Base-by-base conservation (phyloP, 2,329 filamentous ascomycete genomes). In the Pseudogymnoascus sp. region DNA sequence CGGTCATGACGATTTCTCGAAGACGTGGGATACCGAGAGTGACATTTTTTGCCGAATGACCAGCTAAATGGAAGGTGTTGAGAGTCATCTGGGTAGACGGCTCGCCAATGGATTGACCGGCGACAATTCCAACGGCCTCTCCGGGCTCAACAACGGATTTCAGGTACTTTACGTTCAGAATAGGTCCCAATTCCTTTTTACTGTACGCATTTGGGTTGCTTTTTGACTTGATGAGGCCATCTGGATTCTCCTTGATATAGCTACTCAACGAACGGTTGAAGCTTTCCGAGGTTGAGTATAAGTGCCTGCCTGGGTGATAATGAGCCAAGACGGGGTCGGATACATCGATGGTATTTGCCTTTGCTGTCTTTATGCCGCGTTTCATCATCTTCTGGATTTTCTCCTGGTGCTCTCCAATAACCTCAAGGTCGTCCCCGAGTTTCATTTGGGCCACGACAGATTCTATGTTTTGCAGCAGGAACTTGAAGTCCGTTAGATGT, bases 1-100 rank as follows among this genome's bases (percentile, higher is more conserved):
- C 95, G 59, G 95, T 97, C 95, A 99, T 99, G 68, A 99, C 84
- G 70, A 99, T 97, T 82, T 99, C 95, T 78, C 95, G 85, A 19
- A 99, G 83, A 78, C 95, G 91, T 64, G 95, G 95, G 73, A 99
- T 97, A 90, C 95, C 95, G 19, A 97, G 84, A 0, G 95, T 99
- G 73, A 99, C 96, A 83, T 99, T 99, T 82, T 97, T 97, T 31
- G 95, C 89, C 19, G 95, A 93, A 80, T 97, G 93, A 72, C 95
- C 95, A 76, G 95, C 95, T 84, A 99, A 90, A 83, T 99, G 95
- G 85, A 99, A 99, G 29, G 96, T 99, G 78, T 99, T 99, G 63
- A 99, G 80, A 6, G 96, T 99, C 96, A 99, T 99, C 76, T 99
- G 95, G 10, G 95, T 99, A 2, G 93, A 97, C 7, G 96, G 95